These are phyloP conservation scores for Daldinia grandis DNA, from an alignment of 495 filamentous ascomycete genomes.

Conservation along the genomic window DNA sequence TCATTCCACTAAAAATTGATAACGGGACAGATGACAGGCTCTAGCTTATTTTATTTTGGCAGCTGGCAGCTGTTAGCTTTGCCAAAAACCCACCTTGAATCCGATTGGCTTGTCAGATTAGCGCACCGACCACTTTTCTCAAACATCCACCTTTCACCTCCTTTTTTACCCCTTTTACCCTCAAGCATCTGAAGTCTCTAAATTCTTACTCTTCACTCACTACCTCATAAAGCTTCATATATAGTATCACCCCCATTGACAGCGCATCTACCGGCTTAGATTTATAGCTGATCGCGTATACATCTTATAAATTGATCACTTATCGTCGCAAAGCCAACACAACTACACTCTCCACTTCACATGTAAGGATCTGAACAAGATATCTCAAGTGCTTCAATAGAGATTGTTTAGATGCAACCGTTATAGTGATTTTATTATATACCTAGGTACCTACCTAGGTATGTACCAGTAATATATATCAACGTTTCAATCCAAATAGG, in stretches of 20 bases:
- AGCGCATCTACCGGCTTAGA: background rate
- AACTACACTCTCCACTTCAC: no score
- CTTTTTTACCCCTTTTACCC: background rate
- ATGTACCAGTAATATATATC: background rate
- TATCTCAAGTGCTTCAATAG: no score
- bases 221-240: no score
- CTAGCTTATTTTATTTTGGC: no score
- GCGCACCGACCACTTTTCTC: background rate
- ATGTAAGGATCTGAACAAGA: no score
- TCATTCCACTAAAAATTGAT: background rate
- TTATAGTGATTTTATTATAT: no score
- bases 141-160: background rate
- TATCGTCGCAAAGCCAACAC: no score
- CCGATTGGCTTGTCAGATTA: background rate
- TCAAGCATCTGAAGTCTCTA: background rate
- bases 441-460: no score
- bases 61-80: background rate
- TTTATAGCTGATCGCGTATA: no score
- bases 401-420: no score
- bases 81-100: background rate
- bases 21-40: background rate
- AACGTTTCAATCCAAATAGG: conserved; percentile 18
- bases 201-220: background rate
- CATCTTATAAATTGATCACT: no score
- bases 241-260: background rate